phyloP scores from a whole-genome alignment of 139 green algal genomes.

The Pleodorina starrii region DNA sequence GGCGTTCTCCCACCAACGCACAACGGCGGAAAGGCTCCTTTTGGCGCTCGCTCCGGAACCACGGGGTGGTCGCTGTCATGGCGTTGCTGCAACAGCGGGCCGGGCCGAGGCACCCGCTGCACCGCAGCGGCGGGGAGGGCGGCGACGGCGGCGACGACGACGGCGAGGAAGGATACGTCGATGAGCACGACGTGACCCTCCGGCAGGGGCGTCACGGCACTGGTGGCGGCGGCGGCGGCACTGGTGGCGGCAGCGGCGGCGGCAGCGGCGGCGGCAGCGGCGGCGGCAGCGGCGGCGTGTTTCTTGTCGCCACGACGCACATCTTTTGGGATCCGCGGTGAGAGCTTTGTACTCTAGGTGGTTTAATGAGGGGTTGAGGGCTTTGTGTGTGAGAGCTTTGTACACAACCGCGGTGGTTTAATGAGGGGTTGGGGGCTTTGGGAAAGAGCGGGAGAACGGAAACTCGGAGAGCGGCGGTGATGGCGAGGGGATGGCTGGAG shows the following conservation, averaged over 20 bases:
- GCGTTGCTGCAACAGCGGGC: background rate
- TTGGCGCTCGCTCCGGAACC: background rate
- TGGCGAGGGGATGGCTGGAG: too few relatives aligned
- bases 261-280: background rate
- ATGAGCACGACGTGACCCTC: background rate
- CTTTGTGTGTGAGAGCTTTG: too few relatives aligned
- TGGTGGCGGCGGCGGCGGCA: background rate
- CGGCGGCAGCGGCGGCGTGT: background rate
- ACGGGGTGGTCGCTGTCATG: background rate
- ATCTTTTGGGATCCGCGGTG: conserved; percentile 27
- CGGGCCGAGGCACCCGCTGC: too few relatives aligned
- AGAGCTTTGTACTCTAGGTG: background rate
- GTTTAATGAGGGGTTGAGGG: too few relatives aligned
- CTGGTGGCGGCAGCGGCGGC: background rate
- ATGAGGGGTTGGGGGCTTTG: too few relatives aligned
- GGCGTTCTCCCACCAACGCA: too few relatives aligned
- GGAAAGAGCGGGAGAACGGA: too few relatives aligned
- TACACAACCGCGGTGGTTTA: too few relatives aligned
- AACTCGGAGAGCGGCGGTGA: too few relatives aligned
- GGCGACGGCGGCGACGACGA: background rate
- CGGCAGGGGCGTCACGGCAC: background rate
- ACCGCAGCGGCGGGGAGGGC: background rate
- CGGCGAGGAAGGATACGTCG: background rate
- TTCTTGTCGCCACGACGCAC: background rate
- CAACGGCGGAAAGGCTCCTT: background rate